Percentiles rank a stretch among this genome's conserved stretches.
These are phyloP conservation scores for Claviceps capensis DNA, from an alignment of 2,329 filamentous ascomycete species.

Conservation along the genomic window DNA sequence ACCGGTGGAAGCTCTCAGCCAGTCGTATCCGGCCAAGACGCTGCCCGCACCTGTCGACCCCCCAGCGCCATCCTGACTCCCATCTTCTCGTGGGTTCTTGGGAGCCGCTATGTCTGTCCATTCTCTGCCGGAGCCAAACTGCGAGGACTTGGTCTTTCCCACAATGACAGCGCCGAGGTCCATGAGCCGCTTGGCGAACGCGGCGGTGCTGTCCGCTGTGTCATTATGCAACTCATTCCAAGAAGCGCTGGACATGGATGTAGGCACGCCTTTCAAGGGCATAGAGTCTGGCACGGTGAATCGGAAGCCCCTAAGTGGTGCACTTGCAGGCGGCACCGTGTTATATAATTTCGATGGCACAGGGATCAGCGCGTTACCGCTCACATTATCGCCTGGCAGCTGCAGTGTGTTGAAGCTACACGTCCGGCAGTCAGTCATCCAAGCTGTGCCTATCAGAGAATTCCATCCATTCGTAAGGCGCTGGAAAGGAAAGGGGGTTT, in stretches of 20 bases:
- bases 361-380: constrained; percentile 15
- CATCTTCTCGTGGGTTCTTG: constrained; percentile 33
- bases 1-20: constrained; percentile 24
- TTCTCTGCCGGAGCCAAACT: constrained; percentile 31
- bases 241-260: constrained; percentile 42
- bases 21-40: constrained; percentile 25
- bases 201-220: constrained; percentile 28
- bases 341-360: constrained; percentile 26
- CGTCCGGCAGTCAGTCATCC: neutral
- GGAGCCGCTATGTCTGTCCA: constrained; percentile 27
- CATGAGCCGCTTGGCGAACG: constrained; percentile 39
- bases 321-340: constrained; percentile 12
- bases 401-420: constrained; percentile 4
- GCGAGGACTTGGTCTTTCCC: constrained; percentile 37
- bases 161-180: constrained; percentile 44
- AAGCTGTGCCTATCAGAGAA: neutral
- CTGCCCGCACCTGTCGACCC: constrained; percentile 25
- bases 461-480: neutral
- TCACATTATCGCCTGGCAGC: neutral
- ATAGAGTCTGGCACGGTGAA: constrained; percentile 22
- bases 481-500: neutral
- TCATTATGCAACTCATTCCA: constrained; percentile 39
- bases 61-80: constrained; percentile 23
- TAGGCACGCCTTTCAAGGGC: constrained; percentile 34
- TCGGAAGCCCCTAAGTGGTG: constrained; percentile 24